These are phyloP conservation scores for Metschnikowia orientalis DNA, from an alignment of 805 yeast species.

Conservation along the genomic window DNA sequence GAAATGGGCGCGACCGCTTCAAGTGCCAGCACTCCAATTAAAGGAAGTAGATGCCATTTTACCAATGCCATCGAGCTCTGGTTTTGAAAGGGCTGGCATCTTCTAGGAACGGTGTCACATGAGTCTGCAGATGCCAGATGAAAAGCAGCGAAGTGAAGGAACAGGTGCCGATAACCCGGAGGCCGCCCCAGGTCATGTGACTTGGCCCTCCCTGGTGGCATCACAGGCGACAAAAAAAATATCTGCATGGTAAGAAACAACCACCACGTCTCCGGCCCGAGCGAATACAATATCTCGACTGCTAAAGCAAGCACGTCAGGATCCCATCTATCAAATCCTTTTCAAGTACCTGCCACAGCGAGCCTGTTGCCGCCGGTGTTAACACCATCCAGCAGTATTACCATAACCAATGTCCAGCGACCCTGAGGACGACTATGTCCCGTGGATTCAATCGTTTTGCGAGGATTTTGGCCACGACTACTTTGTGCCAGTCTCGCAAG, in stretches of 20 bases:
- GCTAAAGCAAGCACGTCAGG: too few relatives aligned
- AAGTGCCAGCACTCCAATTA: too few relatives aligned
- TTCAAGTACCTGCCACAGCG: too few relatives aligned
- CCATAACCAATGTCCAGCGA: conserved; percentile 44
- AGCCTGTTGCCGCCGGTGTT: too few relatives aligned
- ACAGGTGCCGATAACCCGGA: background rate
- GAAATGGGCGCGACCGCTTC: too few relatives aligned
- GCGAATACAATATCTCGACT: too few relatives aligned
- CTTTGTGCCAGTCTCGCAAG: conserved; percentile 87
- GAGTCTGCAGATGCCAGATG: background rate
- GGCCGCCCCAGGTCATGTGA: conserved; percentile 2
- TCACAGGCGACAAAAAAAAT: conserved; percentile 5
- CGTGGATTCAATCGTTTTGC: conserved; percentile 83
- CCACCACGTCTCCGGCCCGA: conserved; percentile 60
- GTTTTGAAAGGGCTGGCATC: too few relatives aligned
- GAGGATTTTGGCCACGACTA: conserved; percentile 80
- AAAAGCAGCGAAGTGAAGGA: background rate
- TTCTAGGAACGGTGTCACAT: too few relatives aligned
- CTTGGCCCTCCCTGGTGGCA: conserved; percentile 4
- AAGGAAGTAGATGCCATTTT: too few relatives aligned
- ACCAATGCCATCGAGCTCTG: too few relatives aligned
- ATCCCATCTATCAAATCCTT: too few relatives aligned
- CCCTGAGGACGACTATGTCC: conserved; percentile 54
- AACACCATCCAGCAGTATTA: too few relatives aligned
- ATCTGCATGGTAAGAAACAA: conserved; percentile 36